Conservation (phyloP, 768 basidiomycete genomes). For the Termitomyces sp. region DNA sequence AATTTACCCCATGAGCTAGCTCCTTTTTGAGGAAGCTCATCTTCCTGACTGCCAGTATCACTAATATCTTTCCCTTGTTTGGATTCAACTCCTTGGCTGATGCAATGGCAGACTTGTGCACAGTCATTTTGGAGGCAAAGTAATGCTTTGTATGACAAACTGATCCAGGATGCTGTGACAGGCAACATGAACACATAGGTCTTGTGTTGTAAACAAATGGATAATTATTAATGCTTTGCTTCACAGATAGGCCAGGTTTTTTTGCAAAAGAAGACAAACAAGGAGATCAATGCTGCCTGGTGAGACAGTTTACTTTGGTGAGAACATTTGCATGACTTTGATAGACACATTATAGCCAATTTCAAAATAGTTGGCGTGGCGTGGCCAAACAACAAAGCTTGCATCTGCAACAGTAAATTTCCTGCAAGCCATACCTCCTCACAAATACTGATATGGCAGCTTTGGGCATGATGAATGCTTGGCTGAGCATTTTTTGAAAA, state of each 20-base stretch:
- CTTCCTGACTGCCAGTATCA: neutral
- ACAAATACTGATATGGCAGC: neutral
- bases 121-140: neutral
- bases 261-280: neutral
- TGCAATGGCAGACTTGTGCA: neutral
- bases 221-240: neutral
- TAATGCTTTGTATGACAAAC: too few relatives aligned
- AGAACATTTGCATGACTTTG: neutral
- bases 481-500: neutral
- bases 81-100: neutral
- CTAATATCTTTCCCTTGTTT: neutral
- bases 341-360: neutral
- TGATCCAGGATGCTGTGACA: too few relatives aligned
- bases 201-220: too few relatives aligned
- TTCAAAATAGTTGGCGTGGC: too few relatives aligned
- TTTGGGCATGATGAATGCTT: neutral
- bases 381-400: too few relatives aligned
- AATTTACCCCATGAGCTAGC: neutral
- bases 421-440: too few relatives aligned
- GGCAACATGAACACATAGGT: too few relatives aligned
- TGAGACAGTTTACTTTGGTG: neutral
- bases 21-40: neutral
- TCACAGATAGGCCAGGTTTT: neutral
- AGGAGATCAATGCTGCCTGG: neutral
- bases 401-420: too few relatives aligned